Base-by-base conservation (phyloP, 2,329 filamentous ascomycete species). In the Pseudocercospora musae region DNA sequence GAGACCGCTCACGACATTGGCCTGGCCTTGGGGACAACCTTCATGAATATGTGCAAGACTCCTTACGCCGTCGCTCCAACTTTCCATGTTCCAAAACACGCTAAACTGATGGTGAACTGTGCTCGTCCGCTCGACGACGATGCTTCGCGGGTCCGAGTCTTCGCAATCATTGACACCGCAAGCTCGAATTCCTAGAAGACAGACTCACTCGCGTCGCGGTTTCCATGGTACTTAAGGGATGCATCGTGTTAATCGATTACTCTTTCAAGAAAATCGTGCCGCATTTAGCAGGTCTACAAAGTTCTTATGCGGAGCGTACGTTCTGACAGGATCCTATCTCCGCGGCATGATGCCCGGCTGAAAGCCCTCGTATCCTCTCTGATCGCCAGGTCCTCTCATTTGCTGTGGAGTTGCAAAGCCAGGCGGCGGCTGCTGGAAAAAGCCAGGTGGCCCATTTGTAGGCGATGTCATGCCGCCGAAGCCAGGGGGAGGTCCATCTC, bases 401-500 rank as follows among this genome's bases (percentile, higher is more conserved):
- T 52, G 49, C 25, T 52, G 49, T 52, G 49, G 23, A 27, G 49
- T 15, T 18, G 37, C 49, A n/a, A 54, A 54, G 27, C 52, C 52
- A 21, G 52, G 52, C 18, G 52, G 52, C 20, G 29, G 52, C 31
- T 54, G 52, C 18, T 54, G 52, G 10, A 54, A 54, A 18, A 54
- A 54, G 13, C 52, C 52, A 20, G 52, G 52, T 11, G 52, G 52
- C 6, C 52, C 52, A 11, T 54, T 54, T n/a, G 48, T 52, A 29
- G 52, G 52, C 13, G 29, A 54, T 20, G 29, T 54, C n/a, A 54
- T 20, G 52, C 52, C 52, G 49, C 25, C 25, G 52, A 54, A 54
- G 2, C 52, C 52, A 13, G 52, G 65, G 42, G 69, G 62, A n/a
- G 44, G 48, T n/a, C 48, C 48, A n/a, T 54, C 52, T n/a, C 52